These are phyloP conservation scores for Penicillium fuscoglaucum DNA, from an alignment of 2,329 filamentous ascomycete genomes.

Conservation along the genomic window DNA sequence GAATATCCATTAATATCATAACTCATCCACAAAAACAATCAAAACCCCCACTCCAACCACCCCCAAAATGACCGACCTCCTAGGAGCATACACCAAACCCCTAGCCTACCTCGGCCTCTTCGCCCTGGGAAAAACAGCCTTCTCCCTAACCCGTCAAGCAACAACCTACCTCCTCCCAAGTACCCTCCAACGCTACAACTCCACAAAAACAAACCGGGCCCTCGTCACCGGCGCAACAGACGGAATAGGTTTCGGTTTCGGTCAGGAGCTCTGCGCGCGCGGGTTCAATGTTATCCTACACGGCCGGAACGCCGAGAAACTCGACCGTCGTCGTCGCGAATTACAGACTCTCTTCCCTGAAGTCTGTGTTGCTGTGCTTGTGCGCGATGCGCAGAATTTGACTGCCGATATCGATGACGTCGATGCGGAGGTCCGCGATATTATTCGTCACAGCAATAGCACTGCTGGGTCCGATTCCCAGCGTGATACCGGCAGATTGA, in stretches of 20 bases:
- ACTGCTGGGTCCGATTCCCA: background rate
- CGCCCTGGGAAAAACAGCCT: slow-evolving; percentile 13
- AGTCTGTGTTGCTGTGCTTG: slow-evolving; percentile 37
- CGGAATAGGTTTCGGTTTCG: slow-evolving; percentile 56
- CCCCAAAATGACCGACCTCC: slow-evolving; percentile 3
- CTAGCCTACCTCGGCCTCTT: slow-evolving; percentile 20
- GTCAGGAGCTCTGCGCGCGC: slow-evolving; percentile 51
- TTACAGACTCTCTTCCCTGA: slow-evolving; percentile 45
- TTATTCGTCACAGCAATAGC: slow-evolving; percentile 26
- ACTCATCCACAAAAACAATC: background rate
- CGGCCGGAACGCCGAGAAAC: slow-evolving; percentile 54
- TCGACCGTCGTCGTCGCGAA: slow-evolving; percentile 44
- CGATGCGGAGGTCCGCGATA: slow-evolving; percentile 23
- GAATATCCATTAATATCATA: background rate
- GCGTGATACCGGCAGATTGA: slow-evolving; percentile 35
- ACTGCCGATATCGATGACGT: slow-evolving; percentile 25
- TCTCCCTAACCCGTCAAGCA: slow-evolving; percentile 19
- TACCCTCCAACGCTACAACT: slow-evolving; percentile 21
- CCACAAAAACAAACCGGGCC: slow-evolving; percentile 20
- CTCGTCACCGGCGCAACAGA: slow-evolving; percentile 53
- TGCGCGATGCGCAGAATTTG: slow-evolving; percentile 47
- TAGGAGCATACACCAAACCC: slow-evolving; percentile 11
- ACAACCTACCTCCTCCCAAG: slow-evolving; percentile 19
- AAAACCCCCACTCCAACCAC: background rate
- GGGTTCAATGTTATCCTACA: slow-evolving; percentile 61